Evolutionary conservation across 768 basidiomycete species (phyloP), one percentile per base, ranked within the genome.

Genomic region (Calvatia gigantea): DNA sequence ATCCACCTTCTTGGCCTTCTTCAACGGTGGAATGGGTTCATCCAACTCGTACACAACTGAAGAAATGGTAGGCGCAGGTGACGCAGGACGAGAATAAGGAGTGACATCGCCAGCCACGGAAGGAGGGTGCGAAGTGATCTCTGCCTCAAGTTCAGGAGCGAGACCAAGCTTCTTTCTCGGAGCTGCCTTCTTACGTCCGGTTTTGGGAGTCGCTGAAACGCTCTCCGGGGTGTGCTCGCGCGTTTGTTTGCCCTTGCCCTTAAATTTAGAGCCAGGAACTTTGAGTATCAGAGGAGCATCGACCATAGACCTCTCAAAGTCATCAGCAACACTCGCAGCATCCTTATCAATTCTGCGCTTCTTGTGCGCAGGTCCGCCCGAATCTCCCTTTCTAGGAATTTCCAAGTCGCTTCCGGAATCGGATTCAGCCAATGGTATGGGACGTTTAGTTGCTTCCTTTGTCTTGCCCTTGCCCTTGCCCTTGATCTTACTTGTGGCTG

Each of bases 1-100:
- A 52, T 92, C 91, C 2, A 89, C 74, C 67, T 86, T 89, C 68
- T 88, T 90, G 4, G 89, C 89, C 63, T 79, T 84, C 71, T 79
- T 89, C 64, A 92, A 70, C 11, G 85, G 83, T 4, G 87, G 89
- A 35, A 88, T 79, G 6, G 70, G 64, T 59, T 89, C 88, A 57
- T 86, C 83, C 35, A 91, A 74, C 56, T 89, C 87, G 61, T 84
- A 91, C 23, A 91, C 80, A 32, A 85, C 77, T 4, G 82, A 75
- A 19, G 83, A 81, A 15, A 75, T 75, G 44, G 73, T 73, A 0
- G 81, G 79, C 2, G 77, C 75, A 4, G 90, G 90, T 9, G 89
- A 91, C 41, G 80, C 69, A 23, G 86, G 86, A n/a, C 87, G 75
- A 5, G 90, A 92, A 47, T 79, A 76, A 9, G 89, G 88, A 6